Percentiles rank a stretch among this genome's conserved stretches.
phyloP scores from a whole-genome alignment of 2,329 filamentous ascomycete genomes.

The Cercospora janseana region DNA sequence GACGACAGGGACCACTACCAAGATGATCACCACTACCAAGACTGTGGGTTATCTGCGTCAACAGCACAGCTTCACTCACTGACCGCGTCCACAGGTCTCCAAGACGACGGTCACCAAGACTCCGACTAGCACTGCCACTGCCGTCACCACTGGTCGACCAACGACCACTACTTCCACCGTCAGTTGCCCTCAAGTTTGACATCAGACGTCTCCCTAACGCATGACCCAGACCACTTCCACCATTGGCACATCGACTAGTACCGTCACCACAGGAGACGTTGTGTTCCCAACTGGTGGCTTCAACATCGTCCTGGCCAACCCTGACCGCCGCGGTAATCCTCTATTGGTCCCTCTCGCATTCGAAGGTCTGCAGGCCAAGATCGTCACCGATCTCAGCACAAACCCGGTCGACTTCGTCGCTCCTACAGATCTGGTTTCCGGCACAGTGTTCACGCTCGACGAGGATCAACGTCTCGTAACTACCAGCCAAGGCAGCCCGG shows the following conservation, averaged over 20 bases:
- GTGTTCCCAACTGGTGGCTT: conserved; percentile 1
- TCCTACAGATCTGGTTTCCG: neutral
- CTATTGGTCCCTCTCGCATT: neutral
- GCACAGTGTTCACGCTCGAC: neutral
- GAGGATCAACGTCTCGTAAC: neutral
- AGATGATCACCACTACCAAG: neutral
- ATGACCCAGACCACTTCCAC: neutral
- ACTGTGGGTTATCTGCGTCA: neutral
- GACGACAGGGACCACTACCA: neutral
- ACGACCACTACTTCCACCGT: neutral
- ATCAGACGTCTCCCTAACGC: neutral
- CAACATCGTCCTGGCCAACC: conserved; percentile 4
- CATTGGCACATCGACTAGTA: neutral
- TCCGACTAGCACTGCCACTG: neutral
- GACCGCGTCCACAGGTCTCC: neutral
- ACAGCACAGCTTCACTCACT: neutral
- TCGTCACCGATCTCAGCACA: neutral
- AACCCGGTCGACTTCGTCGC: conserved; percentile 4
- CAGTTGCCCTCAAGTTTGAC: neutral
- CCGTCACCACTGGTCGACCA: neutral
- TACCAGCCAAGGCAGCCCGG: neutral
- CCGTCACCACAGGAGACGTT: neutral
- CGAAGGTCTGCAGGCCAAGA: neutral
- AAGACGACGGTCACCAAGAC: neutral
- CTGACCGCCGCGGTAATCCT: neutral